These are phyloP conservation scores for Sordariomycetes sp. DNA, from an alignment of 2,329 filamentous ascomycete species.

Conservation along the genomic window DNA sequence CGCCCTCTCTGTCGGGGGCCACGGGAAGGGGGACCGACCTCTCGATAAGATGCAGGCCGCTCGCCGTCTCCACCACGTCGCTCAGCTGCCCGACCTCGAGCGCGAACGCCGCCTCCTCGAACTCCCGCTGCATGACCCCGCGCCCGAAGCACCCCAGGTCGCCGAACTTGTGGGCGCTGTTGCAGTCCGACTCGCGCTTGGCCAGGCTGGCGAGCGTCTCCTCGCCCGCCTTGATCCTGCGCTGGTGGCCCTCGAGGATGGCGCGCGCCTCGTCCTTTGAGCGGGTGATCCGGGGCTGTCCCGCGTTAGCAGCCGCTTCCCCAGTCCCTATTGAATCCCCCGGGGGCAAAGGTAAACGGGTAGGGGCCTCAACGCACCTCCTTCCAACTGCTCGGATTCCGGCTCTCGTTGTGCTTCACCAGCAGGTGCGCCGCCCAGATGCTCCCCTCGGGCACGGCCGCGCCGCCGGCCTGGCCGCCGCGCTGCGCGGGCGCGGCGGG, in stretches of 20 bases:
- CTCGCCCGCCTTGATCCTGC: slow-evolving; percentile 61
- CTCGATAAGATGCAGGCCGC: slow-evolving; percentile 91
- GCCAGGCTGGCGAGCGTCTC: slow-evolving; percentile 72
- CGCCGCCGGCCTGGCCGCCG: slow-evolving; percentile 15
- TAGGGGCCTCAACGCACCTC: too few species aligned
- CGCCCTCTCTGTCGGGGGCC: neutral
- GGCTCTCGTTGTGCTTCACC: slow-evolving; percentile 84
- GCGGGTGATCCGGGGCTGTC: slow-evolving; percentile 70
- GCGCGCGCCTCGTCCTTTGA: slow-evolving; percentile 75
- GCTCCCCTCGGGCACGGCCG: slow-evolving; percentile 55
- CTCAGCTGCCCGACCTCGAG: slow-evolving; percentile 81
- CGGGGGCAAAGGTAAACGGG: too few species aligned
- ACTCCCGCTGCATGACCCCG: slow-evolving; percentile 98
- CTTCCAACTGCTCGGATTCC: slow-evolving; percentile 86
- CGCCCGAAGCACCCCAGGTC: slow-evolving; percentile 91
- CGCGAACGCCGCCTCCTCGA: slow-evolving; percentile 92
- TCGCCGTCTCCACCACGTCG: slow-evolving; percentile 80
- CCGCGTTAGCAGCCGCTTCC: slow-evolving; percentile 2
- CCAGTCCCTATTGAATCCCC: too few species aligned
- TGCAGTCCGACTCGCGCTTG: slow-evolving; percentile 85
- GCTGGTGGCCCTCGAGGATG: slow-evolving; percentile 67
- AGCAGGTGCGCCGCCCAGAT: slow-evolving; percentile 89
- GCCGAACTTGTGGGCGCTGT: slow-evolving; percentile 84
- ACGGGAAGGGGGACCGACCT: slow-evolving; percentile 39
- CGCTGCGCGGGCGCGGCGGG: slow-evolving; percentile 50